Conservation (phyloP, 805 yeast genomes). For the Cyberlindnera galapagoensis region DNA sequence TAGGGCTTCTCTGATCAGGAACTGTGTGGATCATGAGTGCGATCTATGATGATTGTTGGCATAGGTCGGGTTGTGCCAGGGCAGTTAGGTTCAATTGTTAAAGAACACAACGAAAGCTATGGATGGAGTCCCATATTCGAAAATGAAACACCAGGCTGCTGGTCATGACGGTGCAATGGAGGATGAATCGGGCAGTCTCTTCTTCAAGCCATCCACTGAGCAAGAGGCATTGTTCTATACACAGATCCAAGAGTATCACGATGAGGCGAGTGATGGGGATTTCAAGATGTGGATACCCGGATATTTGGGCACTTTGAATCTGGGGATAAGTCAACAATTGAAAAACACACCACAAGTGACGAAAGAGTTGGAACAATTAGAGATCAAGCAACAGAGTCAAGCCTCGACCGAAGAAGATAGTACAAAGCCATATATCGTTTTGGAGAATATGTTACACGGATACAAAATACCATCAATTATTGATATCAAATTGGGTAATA, state of each 20-base stretch:
- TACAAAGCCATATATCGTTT: conserved; percentile 45
- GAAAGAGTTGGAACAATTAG: conserved; percentile 14
- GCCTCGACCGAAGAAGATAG: conserved; percentile 1
- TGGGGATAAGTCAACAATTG: conserved; percentile 33
- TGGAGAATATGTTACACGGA: conserved; percentile 64
- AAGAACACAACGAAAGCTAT: neutral
- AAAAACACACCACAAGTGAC: conserved; percentile 19
- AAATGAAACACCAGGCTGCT: conserved; percentile 65
- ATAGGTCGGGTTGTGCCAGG: too few relatives aligned
- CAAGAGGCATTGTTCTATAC: conserved; percentile 77
- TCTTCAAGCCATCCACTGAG: conserved; percentile 59
- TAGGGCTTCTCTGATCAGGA: neutral
- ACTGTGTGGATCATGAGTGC: neutral
- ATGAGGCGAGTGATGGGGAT: conserved; percentile 6
- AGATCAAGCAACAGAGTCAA: neutral
- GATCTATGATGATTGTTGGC: neutral
- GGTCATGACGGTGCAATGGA: conserved; percentile 83
- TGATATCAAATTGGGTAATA: conserved; percentile 78
- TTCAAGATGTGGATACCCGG: conserved; percentile 48
- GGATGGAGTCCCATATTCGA: too few relatives aligned
- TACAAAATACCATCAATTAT: conserved; percentile 62
- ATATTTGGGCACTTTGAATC: conserved; percentile 52
- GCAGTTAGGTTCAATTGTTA: neutral
- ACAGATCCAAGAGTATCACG: conserved; percentile 19
- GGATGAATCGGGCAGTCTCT: conserved; percentile 56